Conservation (phyloP, 106 monocot species). For the Phalaenopsis equestris region DNA sequence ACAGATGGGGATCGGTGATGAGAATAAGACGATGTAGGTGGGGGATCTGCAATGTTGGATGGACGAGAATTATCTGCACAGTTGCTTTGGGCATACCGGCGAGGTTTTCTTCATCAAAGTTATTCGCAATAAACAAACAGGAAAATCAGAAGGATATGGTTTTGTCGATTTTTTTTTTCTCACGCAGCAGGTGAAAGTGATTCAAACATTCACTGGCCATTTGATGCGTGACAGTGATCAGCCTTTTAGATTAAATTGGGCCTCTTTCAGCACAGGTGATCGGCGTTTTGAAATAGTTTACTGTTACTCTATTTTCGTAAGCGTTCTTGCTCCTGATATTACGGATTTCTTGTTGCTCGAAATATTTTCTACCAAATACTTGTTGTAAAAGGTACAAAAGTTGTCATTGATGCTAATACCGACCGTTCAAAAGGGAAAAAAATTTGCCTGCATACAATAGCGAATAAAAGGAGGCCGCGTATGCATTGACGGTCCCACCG, state of each 20-base stretch:
- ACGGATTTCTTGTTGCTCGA: constrained; percentile 36
- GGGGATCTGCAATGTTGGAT: constrained; percentile 5
- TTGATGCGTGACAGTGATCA: constrained; percentile 34
- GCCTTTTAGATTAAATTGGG: constrained; percentile 37
- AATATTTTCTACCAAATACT: constrained; percentile 24
- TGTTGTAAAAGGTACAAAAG: constrained; percentile 40
- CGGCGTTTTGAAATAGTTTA: constrained; percentile 26
- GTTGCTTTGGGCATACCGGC: constrained; percentile 7
- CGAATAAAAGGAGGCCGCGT: no score
- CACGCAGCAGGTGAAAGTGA: constrained; percentile 33
- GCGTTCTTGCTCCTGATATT: constrained; percentile 42
- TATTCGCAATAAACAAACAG: no score
- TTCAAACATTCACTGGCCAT: constrained; percentile 24
- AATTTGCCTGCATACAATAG: no score
- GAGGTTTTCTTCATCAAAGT: background rate
- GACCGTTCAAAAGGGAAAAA: constrained; percentile 29
- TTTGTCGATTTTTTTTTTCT: background rate
- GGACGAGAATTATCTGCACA: constrained; percentile 8
- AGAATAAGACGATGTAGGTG: constrained; percentile 10
- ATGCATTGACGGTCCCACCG: no score
- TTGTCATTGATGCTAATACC: constrained; percentile 39
- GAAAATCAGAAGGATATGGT: no score
- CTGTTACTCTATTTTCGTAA: constrained; percentile 38
- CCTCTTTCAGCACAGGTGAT: constrained; percentile 36
- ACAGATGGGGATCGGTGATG: background rate